Evolutionary conservation across 768 basidiomycete species (phyloP).

Genomic region (Boletus pseudopeckii): DNA sequence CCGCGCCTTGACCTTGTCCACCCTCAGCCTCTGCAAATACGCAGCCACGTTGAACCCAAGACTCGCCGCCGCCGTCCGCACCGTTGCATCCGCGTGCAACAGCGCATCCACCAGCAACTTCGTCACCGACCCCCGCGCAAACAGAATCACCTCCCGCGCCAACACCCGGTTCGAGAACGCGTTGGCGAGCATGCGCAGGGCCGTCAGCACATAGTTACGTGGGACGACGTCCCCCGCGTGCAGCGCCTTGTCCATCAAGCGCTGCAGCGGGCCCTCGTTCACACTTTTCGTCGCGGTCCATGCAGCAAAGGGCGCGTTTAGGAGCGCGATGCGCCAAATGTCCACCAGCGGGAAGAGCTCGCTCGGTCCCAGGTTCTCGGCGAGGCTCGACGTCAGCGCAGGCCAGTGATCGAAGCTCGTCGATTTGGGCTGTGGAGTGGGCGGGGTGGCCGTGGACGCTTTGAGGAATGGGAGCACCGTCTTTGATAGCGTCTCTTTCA

Average conservation of each 20-base stretch:
- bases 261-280: conserved; percentile 40
- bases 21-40: conserved; percentile 58
- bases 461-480: conserved; percentile 65
- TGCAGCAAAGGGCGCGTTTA: conserved; percentile 54
- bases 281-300: conserved; percentile 42
- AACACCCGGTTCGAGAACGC: conserved; percentile 48
- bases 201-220: conserved; percentile 61
- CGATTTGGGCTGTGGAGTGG: conserved; percentile 29
- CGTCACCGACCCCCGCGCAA: conserved; percentile 39
- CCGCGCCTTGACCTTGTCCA: conserved; percentile 38
- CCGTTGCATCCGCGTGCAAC: conserved; percentile 60
- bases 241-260: conserved; percentile 48
- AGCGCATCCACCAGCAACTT: conserved; percentile 61
- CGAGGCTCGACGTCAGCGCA: conserved; percentile 42
- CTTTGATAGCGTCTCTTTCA: conserved; percentile 48
- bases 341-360: conserved; percentile 80
- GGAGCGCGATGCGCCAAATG: conserved; percentile 74
- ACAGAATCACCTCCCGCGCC: conserved; percentile 39
- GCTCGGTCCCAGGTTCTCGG: conserved; percentile 43
- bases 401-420: conserved; percentile 48
- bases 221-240: conserved; percentile 24
- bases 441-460: conserved; percentile 38
- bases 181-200: conserved; percentile 68
- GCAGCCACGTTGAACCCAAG: conserved; percentile 74
- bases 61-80: conserved; percentile 79